Evolutionary conservation across 1,284 basidiomycete genomes (phyloP).

Genomic region (Ceratobasidium sp.): DNA sequence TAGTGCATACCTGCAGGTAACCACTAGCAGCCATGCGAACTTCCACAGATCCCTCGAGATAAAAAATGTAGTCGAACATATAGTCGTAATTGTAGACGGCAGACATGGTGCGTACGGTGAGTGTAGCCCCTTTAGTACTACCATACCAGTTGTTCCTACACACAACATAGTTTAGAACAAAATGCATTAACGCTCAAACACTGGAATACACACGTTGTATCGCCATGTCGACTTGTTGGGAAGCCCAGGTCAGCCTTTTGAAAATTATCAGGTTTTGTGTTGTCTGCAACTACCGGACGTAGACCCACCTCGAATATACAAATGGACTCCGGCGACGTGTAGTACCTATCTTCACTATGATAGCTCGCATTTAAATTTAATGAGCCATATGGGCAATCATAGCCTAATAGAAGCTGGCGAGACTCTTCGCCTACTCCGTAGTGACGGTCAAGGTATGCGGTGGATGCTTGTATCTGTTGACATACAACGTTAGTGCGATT

Average conservation of each 20-base stretch:
- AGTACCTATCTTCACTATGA: conserved; percentile 54
- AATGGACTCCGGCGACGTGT: conserved; percentile 59
- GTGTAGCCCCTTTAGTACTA: conserved; percentile 16
- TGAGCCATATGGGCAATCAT: conserved; percentile 70
- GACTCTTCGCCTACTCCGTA: conserved; percentile 61
- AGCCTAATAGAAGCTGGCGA: conserved; percentile 49
- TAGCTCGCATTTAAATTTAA: conserved; percentile 65
- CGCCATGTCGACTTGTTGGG: conserved; percentile 62
- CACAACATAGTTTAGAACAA: conserved; percentile 13
- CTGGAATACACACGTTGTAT: conserved; percentile 7
- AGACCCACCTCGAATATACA: conserved; percentile 63
- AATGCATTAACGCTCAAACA: neutral
- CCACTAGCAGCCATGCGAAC: conserved; percentile 69
- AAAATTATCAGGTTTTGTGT: neutral
- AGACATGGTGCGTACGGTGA: conserved; percentile 29
- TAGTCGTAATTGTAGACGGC: conserved; percentile 41
- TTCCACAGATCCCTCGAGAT: conserved; percentile 69
- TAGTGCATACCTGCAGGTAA: conserved; percentile 63
- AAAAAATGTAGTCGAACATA: conserved; percentile 70
- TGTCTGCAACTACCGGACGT: neutral
- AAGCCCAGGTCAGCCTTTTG: conserved; percentile 57
- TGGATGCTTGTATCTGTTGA: conserved; percentile 58
- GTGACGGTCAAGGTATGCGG: conserved; percentile 69
- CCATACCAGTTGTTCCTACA: conserved; percentile 35
- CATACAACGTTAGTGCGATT: neutral